phyloP scores from a whole-genome alignment of 2,329 filamentous ascomycete species.

The Atkinsonella hypoxylon region DNA sequence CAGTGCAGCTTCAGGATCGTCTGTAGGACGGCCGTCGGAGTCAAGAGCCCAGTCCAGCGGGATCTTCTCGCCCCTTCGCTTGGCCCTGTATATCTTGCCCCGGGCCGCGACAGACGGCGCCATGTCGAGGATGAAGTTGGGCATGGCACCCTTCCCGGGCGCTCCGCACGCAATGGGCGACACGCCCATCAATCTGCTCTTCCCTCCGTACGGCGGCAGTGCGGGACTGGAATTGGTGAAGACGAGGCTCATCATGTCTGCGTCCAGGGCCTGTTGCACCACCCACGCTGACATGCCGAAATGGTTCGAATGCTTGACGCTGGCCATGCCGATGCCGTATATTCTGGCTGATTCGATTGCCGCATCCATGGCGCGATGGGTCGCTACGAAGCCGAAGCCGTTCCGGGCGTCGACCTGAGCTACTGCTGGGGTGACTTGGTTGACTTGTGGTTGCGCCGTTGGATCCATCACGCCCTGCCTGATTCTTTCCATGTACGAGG shows the following conservation, averaged over 20 bases:
- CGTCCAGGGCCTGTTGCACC: slow-evolving; percentile 65
- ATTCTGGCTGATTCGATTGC: slow-evolving; percentile 54
- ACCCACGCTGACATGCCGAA: slow-evolving; percentile 78
- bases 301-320: slow-evolving; percentile 66
- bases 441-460: slow-evolving; percentile 43
- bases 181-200: slow-evolving; percentile 58
- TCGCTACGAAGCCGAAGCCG: slow-evolving; percentile 64
- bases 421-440: slow-evolving; percentile 56
- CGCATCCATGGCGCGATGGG: slow-evolving; percentile 50
- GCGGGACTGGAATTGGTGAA: slow-evolving; percentile 65
- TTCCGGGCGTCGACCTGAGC: slow-evolving; percentile 57
- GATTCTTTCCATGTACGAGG: slow-evolving; percentile 64
- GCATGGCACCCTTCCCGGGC: slow-evolving; percentile 43
- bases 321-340: slow-evolving; percentile 65
- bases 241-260: slow-evolving; percentile 55
- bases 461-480: slow-evolving; percentile 57
- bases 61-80: slow-evolving; percentile 56
- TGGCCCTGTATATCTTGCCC: slow-evolving; percentile 63
- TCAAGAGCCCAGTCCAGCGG: slow-evolving; percentile 66
- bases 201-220: slow-evolving; percentile 58
- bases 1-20: slow-evolving; percentile 59
- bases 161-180: slow-evolving; percentile 67
- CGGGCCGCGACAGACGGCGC: slow-evolving; percentile 56
- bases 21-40: slow-evolving; percentile 52
- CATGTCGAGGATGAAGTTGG: slow-evolving; percentile 62